Percentiles rank a stretch among this genome's conserved stretches.
phyloP scores from a whole-genome alignment of 371 early-diverging fungal species.

The Mortierella sp. region DNA sequence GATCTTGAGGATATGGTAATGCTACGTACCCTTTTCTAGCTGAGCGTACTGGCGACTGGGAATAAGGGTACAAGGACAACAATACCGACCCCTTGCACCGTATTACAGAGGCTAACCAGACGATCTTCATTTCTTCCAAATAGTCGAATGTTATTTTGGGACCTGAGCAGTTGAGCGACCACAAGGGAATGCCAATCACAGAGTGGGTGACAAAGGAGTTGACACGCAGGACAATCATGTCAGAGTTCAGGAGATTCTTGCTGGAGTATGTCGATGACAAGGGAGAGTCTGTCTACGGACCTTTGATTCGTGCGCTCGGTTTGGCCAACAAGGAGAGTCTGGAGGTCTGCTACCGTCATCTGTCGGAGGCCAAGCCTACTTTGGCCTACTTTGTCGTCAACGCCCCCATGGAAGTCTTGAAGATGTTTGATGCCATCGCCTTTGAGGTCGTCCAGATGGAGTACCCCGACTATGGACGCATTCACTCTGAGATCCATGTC shows the following conservation, averaged over 20 bases:
- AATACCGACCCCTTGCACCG: background rate
- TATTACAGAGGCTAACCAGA: background rate
- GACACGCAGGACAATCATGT: constrained; percentile 83
- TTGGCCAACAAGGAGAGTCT: constrained; percentile 92
- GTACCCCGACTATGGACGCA: constrained; percentile 95
- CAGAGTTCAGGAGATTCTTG: constrained; percentile 92
- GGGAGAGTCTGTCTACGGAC: constrained; percentile 94
- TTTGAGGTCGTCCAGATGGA: constrained; percentile 89
- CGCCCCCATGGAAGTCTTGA: constrained; percentile 88
- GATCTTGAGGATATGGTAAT: constrained; percentile 75
- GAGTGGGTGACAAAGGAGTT: constrained; percentile 87
- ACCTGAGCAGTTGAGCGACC: constrained; percentile 64
- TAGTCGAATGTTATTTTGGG: constrained; percentile 69
- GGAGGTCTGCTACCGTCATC: constrained; percentile 90
- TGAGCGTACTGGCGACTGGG: background rate
- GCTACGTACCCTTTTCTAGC: background rate
- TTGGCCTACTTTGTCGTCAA: constrained; percentile 92
- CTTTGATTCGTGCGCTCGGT: constrained; percentile 91
- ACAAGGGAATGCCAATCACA: constrained; percentile 68
- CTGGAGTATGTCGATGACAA: constrained; percentile 86
- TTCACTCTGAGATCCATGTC: constrained; percentile 96
- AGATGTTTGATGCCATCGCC: constrained; percentile 95
- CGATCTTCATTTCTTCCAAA: background rate
- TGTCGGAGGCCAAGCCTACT: constrained; percentile 81
- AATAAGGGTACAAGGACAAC: background rate